These are phyloP conservation scores for Blastocystis sp. DNA, from an alignment of 352 stramenopile species.

Conservation along the genomic window DNA sequence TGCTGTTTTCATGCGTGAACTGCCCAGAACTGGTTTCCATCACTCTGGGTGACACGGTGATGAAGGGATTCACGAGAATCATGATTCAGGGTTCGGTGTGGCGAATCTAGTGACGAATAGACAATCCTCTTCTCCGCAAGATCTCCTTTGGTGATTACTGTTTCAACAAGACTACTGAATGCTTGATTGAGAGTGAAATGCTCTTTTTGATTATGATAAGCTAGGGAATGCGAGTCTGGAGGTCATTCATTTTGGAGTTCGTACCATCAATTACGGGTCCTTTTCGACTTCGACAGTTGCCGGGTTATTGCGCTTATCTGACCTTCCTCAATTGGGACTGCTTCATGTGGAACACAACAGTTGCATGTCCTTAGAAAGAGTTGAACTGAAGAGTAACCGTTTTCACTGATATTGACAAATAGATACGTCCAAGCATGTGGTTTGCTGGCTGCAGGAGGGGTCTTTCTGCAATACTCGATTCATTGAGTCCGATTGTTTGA, in stretches of 20 bases:
- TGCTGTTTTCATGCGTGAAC: background rate
- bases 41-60: background rate
- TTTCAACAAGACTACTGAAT: background rate
- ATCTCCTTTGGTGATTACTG: background rate
- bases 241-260: background rate
- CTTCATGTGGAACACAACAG: background rate
- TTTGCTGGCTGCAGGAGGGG: background rate
- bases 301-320: background rate
- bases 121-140: background rate
- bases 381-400: background rate
- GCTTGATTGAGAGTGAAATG: background rate
- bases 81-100: background rate
- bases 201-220: background rate
- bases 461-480: background rate
- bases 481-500: background rate
- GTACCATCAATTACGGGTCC: background rate
- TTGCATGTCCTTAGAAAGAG: background rate
- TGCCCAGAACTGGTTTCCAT: background rate
- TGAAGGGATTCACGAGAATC: background rate
- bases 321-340: background rate
- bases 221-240: background rate
- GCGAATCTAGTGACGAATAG: background rate
- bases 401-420: background rate
- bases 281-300: background rate
- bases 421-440: background rate